Conservation (phyloP, 2,329 filamentous ascomycete species). For the Colletotrichum incanum region DNA sequence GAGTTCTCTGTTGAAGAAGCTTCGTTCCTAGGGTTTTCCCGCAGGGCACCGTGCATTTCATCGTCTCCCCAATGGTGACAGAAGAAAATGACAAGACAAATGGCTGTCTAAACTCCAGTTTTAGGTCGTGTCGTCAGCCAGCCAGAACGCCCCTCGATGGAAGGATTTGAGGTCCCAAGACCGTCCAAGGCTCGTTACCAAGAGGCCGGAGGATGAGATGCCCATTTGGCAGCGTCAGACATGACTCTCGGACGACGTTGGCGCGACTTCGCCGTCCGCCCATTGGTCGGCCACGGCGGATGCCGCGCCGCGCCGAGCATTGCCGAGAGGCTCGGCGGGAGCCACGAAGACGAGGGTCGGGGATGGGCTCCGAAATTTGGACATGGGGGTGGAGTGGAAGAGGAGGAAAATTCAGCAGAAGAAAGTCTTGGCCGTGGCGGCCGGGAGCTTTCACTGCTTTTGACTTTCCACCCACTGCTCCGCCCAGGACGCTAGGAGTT, state of each 20-base stretch:
- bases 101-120: neutral
- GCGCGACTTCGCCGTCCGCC: slow-evolving; percentile 6
- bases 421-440: slow-evolving; percentile 33
- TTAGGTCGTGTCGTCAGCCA: neutral
- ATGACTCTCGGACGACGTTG: slow-evolving; percentile 38
- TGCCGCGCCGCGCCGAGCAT: slow-evolving; percentile 42
- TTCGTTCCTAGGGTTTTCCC: neutral
- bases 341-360: slow-evolving; percentile 21
- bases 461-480: slow-evolving; percentile 19
- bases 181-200: slow-evolving; percentile 21
- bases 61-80: slow-evolving; percentile 27
- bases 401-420: slow-evolving; percentile 2
- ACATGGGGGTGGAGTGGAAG: slow-evolving; percentile 15
- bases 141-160: neutral
- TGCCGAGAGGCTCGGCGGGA: slow-evolving; percentile 43
- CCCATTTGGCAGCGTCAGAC: slow-evolving; percentile 29
- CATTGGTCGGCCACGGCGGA: slow-evolving; percentile 35
- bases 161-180: slow-evolving; percentile 36
- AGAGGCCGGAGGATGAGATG: slow-evolving; percentile 5
- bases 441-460: neutral
- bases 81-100: slow-evolving; percentile 21
- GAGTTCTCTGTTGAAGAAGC: neutral
- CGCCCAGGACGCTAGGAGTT: neutral
- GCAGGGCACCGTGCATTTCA: neutral
- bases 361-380: slow-evolving; percentile 29